Evolutionary conservation across 371 early-diverging fungal species (phyloP), one percentile per base, ranked within the genome.

Genomic region (Apophysomyces elegans): DNA sequence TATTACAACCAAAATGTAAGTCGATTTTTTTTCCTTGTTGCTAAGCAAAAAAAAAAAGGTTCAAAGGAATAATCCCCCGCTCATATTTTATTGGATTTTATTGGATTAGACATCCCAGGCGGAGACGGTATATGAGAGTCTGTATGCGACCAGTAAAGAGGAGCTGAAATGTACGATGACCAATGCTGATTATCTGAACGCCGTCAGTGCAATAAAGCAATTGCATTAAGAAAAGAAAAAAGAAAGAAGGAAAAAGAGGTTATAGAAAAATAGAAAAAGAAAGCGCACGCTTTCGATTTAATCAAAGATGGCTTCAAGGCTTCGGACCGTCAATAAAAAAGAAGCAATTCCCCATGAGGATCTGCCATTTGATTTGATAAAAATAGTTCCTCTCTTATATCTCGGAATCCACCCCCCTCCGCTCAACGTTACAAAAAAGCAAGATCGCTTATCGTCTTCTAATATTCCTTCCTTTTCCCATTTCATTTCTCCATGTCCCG

Each of bases 1-100:
- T 89, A 92, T 63, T 91, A 83, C 75, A 87, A 89, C 68, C 82
- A 85, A 56, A 67, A 73, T 56, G 90, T 89, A 81, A 71, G 81
- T 76, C 13, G 50, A 50, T 18, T 56, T 62, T 58, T 46, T 63
- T 16, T n/a, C 56, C 26, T 26, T 2, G n/a, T 32, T 21, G 14
- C 11, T 45, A 37, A 36, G 36, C 18, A 59, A 32, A 58, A 26
- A 44, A 37, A 56, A 60, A 21, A 46, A n/a, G n/a, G 16, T 37
- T 16, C 5, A 36, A 35, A 18, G 61, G 3, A 11, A 36, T 26
- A 9, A 26, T 26, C 32, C 32, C 35, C 26, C 41, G 32, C n/a
- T 35, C 3, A 59, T 41, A 41, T 16, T 32, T 37, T 41, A 35
- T 61, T 35, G 35, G 21, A 41, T 16, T 32, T 37, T 41, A 35